Evolutionary conservation across 192 early-diverging fungal genomes (phyloP), one percentile per base, ranked within the genome.

Genomic region (Coemansia sp.): DNA sequence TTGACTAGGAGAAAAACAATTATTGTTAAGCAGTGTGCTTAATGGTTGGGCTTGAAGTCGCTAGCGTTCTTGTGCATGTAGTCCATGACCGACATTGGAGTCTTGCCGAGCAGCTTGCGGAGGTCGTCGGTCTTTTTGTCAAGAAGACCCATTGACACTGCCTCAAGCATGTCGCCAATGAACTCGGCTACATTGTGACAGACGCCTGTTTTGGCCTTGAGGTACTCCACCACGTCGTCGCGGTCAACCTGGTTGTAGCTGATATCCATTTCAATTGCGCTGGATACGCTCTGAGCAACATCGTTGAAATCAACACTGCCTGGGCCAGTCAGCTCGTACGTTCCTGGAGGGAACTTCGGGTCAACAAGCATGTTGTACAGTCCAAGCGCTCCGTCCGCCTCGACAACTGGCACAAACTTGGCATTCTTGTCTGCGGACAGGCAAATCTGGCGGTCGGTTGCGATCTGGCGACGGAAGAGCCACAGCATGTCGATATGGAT

Each of bases 391-490:
- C 59, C 63, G 20, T 81, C 78, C 23, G 58, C 38, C 40, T 36
- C 59, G 15, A 66, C 73, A 43, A 75, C 43, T 9, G 78, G 73
- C 56, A 69, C 69, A 41, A 70, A 81, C 56, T 58, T 71, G 20
- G 78, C 73, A 3, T 66, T 54, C n/a, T 19, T 22, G 17, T 52
- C 41, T 54, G 64, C 66, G 2, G 78, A 20, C 59, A 81, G 69
- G 45, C 71, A 63, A 45, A 81, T 60, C 66, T 60, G 62, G 55
- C 52, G 58, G 41, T 81, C 50, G 4, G 33, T 48, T 8, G 70
- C 74, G 23, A 82, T 73, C 71, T 75, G 71, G 29, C 48, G 56
- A 38, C 79, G 79, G 71, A 82, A 71, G 55, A 76, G 68, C 70
- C 73, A 82, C 57, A 82, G 61, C 32, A 76, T 29, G 53, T 76